Base-by-base conservation (phyloP, 2,329 filamentous ascomycete genomes). In the Gnomoniopsis sp. region DNA sequence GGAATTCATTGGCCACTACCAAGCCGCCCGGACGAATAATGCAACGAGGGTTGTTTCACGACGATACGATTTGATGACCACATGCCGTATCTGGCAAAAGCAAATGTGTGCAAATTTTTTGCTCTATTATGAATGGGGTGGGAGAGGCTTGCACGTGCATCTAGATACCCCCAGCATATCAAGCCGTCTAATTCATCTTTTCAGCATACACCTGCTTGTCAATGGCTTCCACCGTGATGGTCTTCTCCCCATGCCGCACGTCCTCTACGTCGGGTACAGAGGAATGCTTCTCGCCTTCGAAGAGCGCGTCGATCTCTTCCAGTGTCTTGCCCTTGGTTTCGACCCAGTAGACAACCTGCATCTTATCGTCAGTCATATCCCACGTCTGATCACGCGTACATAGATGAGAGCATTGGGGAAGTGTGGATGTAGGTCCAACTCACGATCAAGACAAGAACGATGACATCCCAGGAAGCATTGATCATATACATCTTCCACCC, bases 401-500 rank as follows among this genome's bases (percentile, higher is more conserved):
- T n/a, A 6, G 6, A 14, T n/a, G 6, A 19, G 21, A 22, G 3
- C 8, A 43, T 19, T 15, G 6, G 34, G 10, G 21, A n/a, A n/a
- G n/a, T n/a, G n/a, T n/a, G n/a, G 23, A 17, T 30, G 52, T 50
- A 15, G 21, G 23, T 17, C 10, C 15, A 22, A 65, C 70, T 68
- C 38, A 75, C 69, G 33, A 79, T 76, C 36, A 77, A 67, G 6
- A 69, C 60, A 23, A 70, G 59, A 26, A 76, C 69, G 1, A 77
- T 53, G 15, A 79, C 69, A 58, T 79, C 74, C 70, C 72, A 76
- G 0, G 69, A 70, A 3, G 68, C 77, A 57, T 80, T 80, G 54
- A 80, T 70, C 64, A 81, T 77, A 59, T 77, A 80, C 68, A 74
- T 75, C 60, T 74, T 76, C 74, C 74, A 79, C 1, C 75, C 75